phyloP scores from a whole-genome alignment of 1,284 basidiomycete species.

The Tilletia indica region DNA sequence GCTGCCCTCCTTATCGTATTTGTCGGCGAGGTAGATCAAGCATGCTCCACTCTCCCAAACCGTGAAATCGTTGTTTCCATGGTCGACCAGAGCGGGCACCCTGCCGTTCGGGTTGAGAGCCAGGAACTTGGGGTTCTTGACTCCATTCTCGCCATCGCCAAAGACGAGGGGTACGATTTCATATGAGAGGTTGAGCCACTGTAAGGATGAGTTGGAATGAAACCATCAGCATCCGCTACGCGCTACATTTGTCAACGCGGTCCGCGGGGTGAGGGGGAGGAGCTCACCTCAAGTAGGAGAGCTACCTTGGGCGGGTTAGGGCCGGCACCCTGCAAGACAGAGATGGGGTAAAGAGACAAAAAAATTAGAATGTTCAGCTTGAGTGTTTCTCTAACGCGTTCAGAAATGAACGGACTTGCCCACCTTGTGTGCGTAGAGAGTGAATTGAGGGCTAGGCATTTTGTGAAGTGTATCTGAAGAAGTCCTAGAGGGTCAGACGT shows the following conservation, averaged over 20 bases:
- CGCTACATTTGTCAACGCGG: no score
- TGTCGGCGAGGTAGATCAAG: conserved; percentile 41
- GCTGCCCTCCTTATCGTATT: conserved; percentile 37
- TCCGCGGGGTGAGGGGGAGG: neutral
- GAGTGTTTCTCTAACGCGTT: no score
- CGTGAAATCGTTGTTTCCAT: conserved; percentile 26
- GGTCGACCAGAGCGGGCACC: conserved; percentile 44
- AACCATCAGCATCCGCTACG: no score
- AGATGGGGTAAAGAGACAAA: neutral
- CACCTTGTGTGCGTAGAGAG: conserved; percentile 42
- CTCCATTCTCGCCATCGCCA: conserved; percentile 43
- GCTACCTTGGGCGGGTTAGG: conserved; percentile 49
- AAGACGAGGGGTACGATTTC: conserved; percentile 41
- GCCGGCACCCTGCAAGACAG: conserved; percentile 21
- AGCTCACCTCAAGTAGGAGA: conserved; percentile 34
- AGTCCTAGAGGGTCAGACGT: neutral
- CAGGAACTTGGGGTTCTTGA: conserved; percentile 46
- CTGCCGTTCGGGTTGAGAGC: conserved; percentile 45
- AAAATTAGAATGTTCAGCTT: conserved; percentile 1
- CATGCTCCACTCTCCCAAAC: conserved; percentile 47
- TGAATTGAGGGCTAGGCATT: conserved; percentile 32
- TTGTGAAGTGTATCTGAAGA: neutral
- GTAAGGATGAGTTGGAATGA: neutral
- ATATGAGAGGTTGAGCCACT: conserved; percentile 42
- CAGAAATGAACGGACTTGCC: neutral